Conservation (phyloP, 139 green algal species). For the Yamagishiella unicocca region DNA sequence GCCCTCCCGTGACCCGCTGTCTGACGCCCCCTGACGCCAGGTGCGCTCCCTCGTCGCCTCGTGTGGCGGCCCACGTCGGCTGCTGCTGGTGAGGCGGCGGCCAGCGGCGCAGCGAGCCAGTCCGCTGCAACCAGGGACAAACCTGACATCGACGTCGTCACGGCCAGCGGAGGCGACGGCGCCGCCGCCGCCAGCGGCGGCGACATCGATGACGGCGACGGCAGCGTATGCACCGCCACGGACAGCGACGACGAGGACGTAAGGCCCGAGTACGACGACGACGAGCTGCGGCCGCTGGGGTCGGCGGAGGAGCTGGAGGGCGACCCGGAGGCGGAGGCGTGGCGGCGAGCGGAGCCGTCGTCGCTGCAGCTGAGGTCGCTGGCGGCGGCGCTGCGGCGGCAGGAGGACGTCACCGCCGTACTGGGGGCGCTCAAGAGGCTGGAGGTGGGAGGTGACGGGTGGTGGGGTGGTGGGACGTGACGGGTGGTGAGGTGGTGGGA, state of each 20-base stretch:
- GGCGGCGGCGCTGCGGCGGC: conserved; percentile 67
- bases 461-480: neutral
- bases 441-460: conserved; percentile 41
- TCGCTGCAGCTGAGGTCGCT: conserved; percentile 60
- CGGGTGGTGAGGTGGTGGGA: neutral
- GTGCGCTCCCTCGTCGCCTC: no score
- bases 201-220: conserved; percentile 6
- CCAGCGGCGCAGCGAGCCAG: no score
- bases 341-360: conserved; percentile 35
- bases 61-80: no score
- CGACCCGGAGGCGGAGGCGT: conserved; percentile 41
- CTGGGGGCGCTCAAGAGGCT: conserved; percentile 66
- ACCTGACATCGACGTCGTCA: no score
- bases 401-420: conserved; percentile 71
- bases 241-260: conserved; percentile 43
- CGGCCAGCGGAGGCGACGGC: neutral
- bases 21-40: no score
- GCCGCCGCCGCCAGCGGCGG: conserved; percentile 22
- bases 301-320: conserved; percentile 50
- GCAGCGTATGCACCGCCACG: neutral
- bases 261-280: conserved; percentile 52
- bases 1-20: no score
- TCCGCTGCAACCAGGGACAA: no score
- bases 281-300: conserved; percentile 25
- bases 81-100: no score